phyloP scores from a whole-genome alignment of 108 stramenopile species.

The Fistulifera pelliculosa region DNA sequence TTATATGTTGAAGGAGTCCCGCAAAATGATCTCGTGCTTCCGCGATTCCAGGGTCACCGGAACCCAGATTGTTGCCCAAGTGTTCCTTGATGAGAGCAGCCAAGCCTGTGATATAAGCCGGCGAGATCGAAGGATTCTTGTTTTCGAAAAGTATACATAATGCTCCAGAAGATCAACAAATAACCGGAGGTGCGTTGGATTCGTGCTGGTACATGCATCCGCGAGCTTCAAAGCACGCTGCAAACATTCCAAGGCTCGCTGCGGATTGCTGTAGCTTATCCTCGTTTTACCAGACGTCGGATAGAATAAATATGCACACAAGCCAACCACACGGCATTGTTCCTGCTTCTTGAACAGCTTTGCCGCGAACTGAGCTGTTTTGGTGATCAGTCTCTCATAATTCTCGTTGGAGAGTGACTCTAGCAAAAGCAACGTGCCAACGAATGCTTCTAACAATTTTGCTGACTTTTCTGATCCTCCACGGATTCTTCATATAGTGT shows the following conservation, averaged over 20 bases:
- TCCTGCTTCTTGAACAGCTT: constrained; percentile 92
- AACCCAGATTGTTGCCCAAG: constrained; percentile 32
- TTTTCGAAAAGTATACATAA: constrained; percentile 93
- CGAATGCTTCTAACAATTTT: constrained; percentile 74
- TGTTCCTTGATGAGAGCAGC: constrained; percentile 93
- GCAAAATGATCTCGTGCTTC: constrained; percentile 56
- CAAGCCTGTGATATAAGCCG: constrained; percentile 77
- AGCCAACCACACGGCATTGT: constrained; percentile 88
- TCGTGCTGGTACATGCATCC: constrained; percentile 73
- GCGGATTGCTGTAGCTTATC: constrained; percentile 56
- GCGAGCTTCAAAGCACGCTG: constrained; percentile 85
- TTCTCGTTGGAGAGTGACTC: constrained; percentile 65
- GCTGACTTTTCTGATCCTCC: constrained; percentile 76
- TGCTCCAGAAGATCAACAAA: constrained; percentile 95
- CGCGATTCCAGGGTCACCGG: constrained; percentile 23
- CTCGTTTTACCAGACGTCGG: constrained; percentile 5
- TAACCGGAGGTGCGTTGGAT: constrained; percentile 64
- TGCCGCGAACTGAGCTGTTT: constrained; percentile 89
- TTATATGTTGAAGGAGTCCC: constrained; percentile 41
- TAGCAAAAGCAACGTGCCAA: constrained; percentile 79
- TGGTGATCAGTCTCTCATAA: constrained; percentile 91
- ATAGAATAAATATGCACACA: constrained; percentile 90
- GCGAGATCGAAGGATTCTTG: constrained; percentile 76
- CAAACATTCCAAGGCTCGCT: constrained; percentile 91
- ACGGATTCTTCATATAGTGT: constrained; percentile 88